These are phyloP conservation scores for Vitis hybrid DNA, from an alignment of 177 flowering plant species.

Conservation along the genomic window DNA sequence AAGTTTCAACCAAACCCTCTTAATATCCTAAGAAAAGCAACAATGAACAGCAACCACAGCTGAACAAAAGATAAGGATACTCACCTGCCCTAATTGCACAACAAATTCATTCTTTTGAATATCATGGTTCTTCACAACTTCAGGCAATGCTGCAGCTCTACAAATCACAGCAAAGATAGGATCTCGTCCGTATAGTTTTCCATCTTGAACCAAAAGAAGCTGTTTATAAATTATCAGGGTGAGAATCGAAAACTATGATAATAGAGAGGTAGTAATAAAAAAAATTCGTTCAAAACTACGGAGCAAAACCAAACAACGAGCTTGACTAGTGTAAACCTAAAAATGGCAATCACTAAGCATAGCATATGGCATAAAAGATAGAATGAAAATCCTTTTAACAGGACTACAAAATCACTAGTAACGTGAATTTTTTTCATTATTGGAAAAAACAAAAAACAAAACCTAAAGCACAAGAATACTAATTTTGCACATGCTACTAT, in stretches of 20 bases:
- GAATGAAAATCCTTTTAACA: neutral
- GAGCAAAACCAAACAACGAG: neutral
- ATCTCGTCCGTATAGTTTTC: constrained; percentile 91
- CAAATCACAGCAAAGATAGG: constrained; percentile 63
- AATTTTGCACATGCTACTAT: no score
- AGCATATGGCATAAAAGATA: neutral
- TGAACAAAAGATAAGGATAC: neutral
- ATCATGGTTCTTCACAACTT: constrained; percentile 50
- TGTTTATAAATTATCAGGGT: constrained; percentile 34
- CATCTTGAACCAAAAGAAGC: constrained; percentile 90
- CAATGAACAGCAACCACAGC: neutral
- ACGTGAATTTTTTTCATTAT: neutral
- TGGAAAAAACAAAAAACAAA: no score
- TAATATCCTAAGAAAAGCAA: neutral
- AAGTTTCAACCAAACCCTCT: neutral
- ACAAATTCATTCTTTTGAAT: constrained; percentile 65
- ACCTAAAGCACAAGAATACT: no score
- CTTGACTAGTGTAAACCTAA: neutral
- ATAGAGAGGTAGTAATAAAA: neutral
- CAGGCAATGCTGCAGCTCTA: constrained; percentile 75
- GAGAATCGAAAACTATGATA: constrained; percentile 13
- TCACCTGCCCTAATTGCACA: constrained; percentile 82
- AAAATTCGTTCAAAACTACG: neutral
- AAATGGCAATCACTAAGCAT: neutral
- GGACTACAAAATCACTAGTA: neutral